Evolutionary conservation across 1,284 basidiomycete species (phyloP).

Genomic region (Peniophora sp.): DNA sequence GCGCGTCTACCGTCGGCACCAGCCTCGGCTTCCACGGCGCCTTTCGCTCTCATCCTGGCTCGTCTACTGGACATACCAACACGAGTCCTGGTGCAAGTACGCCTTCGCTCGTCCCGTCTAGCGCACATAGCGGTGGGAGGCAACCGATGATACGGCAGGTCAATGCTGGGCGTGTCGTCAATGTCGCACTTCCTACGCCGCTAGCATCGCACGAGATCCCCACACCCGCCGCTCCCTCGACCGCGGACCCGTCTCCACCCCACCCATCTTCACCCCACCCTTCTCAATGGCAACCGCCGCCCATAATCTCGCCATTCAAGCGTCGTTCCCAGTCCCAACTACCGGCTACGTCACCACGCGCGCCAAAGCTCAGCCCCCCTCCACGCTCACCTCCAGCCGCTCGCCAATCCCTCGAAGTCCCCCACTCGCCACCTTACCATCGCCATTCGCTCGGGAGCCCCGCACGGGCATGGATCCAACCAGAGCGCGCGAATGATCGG

Average conservation of each 20-base stretch:
- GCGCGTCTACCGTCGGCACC: not conserved
- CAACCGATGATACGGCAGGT: not conserved
- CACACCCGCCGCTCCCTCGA: not conserved
- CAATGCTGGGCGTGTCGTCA: not conserved
- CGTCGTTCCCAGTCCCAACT: not conserved
- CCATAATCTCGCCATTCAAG: not conserved
- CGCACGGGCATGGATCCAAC: not conserved
- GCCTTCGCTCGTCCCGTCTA: not conserved
- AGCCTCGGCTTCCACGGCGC: not conserved
- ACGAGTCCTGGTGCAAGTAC: no score
- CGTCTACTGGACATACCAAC: not conserved
- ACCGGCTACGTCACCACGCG: not conserved
- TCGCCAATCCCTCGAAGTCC: not conserved
- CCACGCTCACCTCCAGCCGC: not conserved
- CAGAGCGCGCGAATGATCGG: not conserved
- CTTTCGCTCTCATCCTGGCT: not conserved
- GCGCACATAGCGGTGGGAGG: not conserved
- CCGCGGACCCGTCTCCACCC: not conserved
- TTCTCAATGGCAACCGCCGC: not conserved
- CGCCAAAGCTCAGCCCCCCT: no score
- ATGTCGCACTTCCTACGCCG: not conserved
- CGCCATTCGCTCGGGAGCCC: not conserved
- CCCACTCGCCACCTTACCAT: not conserved
- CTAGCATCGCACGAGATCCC: not conserved
- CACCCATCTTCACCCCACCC: not conserved